Base-by-base conservation (phyloP, 345 rosid genomes). In the Adansonia digitata region DNA sequence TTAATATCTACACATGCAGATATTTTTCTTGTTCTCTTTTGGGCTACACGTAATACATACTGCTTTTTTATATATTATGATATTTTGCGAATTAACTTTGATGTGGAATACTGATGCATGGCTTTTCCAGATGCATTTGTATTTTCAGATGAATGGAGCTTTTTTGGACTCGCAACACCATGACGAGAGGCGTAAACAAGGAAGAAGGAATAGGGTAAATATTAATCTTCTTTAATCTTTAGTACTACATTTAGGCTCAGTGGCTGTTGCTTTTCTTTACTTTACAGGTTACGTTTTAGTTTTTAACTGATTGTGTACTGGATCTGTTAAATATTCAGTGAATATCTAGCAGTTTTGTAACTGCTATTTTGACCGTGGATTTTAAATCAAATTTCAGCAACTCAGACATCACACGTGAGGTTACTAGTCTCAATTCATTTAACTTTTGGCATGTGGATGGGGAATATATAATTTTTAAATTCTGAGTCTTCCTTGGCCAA, bases 181-280 rank as follows among this genome's bases (percentile, higher is more conserved):
- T 43, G 48, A 57, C 27, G 11, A 42, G 29, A 51, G 29, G 65
- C 35, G 14, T 72, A 66, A 56, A 55, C 17, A 53, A 24, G 65
- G 40, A 72, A 72, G 48, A 72, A 72, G 66, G 59, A 72, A 72
- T 71, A 51, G 53, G 75, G 66, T 72, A 40, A 45, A 9, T 11
- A 72, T 72, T 7, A 67, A 67, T 40, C 14, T 13, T 67, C n/a
- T 40, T 22, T n/a, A 26, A 46, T 15, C 31, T 43, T 42, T 52
- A 7, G 20, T 7, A 0, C 29, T 67, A 2, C 51, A 67, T 42
- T 11, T 24, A 43, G 53, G 11, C 5, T 7, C n/a, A n/a, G n/a
- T 40, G 45, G 45, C n/a, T 11, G 18, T 67, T 40, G 10, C 26
- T 67, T 67, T 67, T 22, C 31, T 22, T 67, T 18, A 37, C 5